Conservation (phyloP, 2,329 filamentous ascomycete species). For the Arthrobotrys entomopaga region DNA sequence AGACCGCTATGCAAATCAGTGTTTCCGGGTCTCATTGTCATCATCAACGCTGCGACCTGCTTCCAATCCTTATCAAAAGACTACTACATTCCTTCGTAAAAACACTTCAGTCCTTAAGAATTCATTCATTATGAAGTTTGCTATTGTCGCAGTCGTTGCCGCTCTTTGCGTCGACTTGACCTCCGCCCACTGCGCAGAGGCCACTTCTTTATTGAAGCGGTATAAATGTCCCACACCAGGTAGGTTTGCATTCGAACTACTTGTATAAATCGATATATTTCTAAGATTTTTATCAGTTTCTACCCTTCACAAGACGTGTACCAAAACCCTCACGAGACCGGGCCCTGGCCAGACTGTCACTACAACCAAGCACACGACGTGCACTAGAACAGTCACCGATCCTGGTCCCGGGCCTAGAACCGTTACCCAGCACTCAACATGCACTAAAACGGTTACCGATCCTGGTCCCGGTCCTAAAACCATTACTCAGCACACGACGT, state of each 20-base stretch:
- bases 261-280: not conserved
- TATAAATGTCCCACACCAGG: not conserved
- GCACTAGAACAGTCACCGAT: not conserved
- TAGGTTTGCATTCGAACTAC: not conserved
- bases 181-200: conserved; percentile 25
- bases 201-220: conserved; percentile 4
- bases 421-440: not conserved
- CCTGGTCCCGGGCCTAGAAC: not conserved
- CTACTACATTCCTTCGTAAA: not conserved
- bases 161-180: conserved; percentile 32
- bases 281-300: not conserved
- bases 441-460: not conserved
- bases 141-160: conserved; percentile 1
- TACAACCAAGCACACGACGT: not conserved
- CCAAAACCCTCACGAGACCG: not conserved
- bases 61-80: not conserved
- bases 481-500: not conserved
- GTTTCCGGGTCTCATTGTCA: too few species aligned
- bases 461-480: not conserved
- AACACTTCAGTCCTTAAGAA: conserved; percentile 8
- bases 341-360: not conserved
- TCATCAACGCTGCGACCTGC: not conserved
- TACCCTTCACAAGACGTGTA: not conserved
- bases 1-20: too few species aligned
- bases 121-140: conserved; percentile 35